Evolutionary conservation across 345 rosid species (phyloP), one percentile per base, ranked within the genome.

Genomic region (Raphanus sativus): DNA sequence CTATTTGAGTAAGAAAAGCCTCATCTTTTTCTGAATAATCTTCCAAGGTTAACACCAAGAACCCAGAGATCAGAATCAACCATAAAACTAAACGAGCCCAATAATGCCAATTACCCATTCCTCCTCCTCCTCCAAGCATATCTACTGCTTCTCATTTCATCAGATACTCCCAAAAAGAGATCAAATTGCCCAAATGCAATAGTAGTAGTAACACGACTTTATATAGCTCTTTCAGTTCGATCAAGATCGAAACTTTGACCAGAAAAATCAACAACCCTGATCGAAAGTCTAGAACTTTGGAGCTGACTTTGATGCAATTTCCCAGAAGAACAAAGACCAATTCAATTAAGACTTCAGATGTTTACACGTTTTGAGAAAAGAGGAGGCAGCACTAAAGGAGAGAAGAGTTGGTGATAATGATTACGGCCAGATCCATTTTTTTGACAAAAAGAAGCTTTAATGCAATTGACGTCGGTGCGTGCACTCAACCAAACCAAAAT

Each of bases 81-180:
- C 75, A 82, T n/a, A 82, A 52, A 81, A 67, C 40, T 40, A 82
- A 67, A 62, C 68, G 62, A 59, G 21, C 48, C 65, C 32, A 71
- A 21, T 21, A 58, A 70, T 52, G 40, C 56, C 38, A 67, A 68
- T 79, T n/a, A 80, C 65, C 67, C 87, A 84, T 84, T 77, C 68
- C 69, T 73, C 68, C 81, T 69, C 54, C n/a, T 40, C 40, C 40
- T 78, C 56, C 58, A 72, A 78, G 2, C 77, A 74, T 61, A 56
- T 74, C 33, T 69, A n/a, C 15, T 73, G 69, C 80, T 81, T 79
- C 67, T 76, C 86, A 84, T 84, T 74, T 84, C 87, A 82, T 82
- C 80, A 59, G 67, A 61, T 55, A 36, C 64, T 52, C 58, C 56
- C 30, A 28, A 28, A 68, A 25, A 63, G 63, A 36, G 63, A 45